A percentile compares a stretch with the other conserved stretches of the same genome.
Conservation (phyloP, 139 green algal genomes). For the Dunaliella sp. region DNA sequence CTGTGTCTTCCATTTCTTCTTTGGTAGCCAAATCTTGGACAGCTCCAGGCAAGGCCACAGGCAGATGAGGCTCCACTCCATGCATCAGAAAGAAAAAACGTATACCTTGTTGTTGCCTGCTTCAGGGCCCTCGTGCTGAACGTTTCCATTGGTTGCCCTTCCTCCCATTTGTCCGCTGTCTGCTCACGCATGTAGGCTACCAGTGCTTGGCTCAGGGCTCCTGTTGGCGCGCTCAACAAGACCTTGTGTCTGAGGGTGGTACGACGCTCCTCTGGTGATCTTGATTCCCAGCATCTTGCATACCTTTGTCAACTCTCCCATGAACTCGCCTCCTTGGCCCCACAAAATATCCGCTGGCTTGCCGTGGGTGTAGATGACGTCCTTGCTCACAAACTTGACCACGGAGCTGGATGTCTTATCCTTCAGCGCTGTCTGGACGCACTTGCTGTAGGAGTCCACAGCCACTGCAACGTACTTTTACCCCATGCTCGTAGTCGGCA, state of each 20-base stretch:
- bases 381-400: not conserved
- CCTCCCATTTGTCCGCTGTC: not conserved
- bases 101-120: not conserved
- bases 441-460: not conserved
- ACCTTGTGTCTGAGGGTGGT: not conserved
- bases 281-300: not conserved
- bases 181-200: not conserved
- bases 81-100: not conserved
- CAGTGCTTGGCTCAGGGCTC: not conserved
- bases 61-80: not conserved
- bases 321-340: not conserved
- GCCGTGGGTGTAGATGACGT: not conserved
- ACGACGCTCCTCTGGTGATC: not conserved
- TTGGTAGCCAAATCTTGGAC: not conserved
- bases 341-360: not conserved
- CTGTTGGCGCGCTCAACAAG: not conserved
- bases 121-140: not conserved
- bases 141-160: not conserved
- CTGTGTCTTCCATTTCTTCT: conserved; percentile 20
- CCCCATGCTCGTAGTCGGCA: not conserved
- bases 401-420: not conserved
- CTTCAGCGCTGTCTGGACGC: not conserved
- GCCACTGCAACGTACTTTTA: not conserved
- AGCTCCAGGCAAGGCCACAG: not conserved
- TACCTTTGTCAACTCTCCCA: not conserved